Percentiles rank a stretch among this genome's conserved stretches.
These are phyloP conservation scores for Populus hybrid DNA, from an alignment of 441 rosid species.

Conservation along the genomic window DNA sequence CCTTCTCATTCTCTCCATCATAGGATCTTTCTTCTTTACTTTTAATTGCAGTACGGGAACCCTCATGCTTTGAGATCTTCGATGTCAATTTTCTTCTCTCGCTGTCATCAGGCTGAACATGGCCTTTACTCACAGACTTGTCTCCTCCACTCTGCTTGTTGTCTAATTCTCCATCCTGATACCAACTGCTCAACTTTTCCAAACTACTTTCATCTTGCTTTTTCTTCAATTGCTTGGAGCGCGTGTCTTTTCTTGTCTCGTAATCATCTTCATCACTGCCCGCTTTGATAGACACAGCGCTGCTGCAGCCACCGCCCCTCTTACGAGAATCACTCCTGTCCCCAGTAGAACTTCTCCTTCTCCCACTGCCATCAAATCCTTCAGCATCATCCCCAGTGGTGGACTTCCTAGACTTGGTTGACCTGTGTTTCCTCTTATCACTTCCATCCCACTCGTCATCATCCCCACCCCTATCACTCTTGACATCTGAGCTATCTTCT, in stretches of 20 bases:
- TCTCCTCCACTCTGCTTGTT: conserved; percentile 61
- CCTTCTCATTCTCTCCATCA: conserved; percentile 53
- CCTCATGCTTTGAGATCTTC: conserved; percentile 54
- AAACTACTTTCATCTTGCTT: conserved; percentile 90
- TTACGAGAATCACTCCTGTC: conserved; percentile 62
- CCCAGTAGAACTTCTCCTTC: conserved; percentile 56
- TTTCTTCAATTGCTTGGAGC: conserved; percentile 62
- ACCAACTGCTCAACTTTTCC: conserved; percentile 85
- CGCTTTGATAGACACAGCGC: conserved; percentile 48
- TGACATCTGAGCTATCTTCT: conserved; percentile 45
- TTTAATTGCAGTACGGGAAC: conserved; percentile 36
- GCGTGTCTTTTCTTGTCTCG: conserved; percentile 46
- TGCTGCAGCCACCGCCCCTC: conserved; percentile 53
- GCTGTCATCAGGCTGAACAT: conserved; percentile 43
- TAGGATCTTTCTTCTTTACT: conserved; percentile 66
- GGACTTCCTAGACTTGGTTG: conserved; percentile 56
- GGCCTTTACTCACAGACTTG: conserved; percentile 51
- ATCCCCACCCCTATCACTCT: conserved; percentile 47
- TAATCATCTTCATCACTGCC: conserved; percentile 73
- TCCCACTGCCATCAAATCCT: conserved; percentile 48
- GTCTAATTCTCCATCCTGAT: conserved; percentile 89
- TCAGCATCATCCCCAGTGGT: conserved; percentile 56
- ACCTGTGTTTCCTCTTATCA: conserved; percentile 66
- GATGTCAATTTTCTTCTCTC: conserved; percentile 58
- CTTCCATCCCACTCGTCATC: conserved; percentile 58